Conservation (phyloP, 2,329 filamentous ascomycete species). For the Fusarium graminum region DNA sequence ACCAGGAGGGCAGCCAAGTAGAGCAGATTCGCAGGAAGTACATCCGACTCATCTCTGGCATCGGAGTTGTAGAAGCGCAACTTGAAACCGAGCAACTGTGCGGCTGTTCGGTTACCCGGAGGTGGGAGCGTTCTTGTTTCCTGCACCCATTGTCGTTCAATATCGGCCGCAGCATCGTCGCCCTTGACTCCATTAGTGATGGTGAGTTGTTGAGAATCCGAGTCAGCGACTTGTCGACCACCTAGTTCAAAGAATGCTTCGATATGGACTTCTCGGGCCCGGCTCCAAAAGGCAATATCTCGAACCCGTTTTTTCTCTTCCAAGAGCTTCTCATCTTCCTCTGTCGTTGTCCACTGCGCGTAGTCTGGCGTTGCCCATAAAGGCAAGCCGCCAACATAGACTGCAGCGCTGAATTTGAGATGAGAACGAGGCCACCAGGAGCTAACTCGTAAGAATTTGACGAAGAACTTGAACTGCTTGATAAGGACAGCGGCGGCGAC, state of each 20-base stretch:
- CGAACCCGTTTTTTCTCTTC: slow-evolving; percentile 70
- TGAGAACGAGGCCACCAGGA: slow-evolving; percentile 93
- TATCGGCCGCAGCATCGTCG: slow-evolving; percentile 64
- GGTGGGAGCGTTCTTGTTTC: slow-evolving; percentile 86
- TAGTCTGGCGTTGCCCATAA: slow-evolving; percentile 85
- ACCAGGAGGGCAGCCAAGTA: slow-evolving; percentile 92
- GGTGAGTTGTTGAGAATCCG: slow-evolving; percentile 63
- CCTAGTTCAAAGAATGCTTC: slow-evolving; percentile 92
- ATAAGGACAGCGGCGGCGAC: slow-evolving; percentile 94
- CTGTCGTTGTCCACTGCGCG: slow-evolving; percentile 70
- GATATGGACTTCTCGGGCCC: slow-evolving; percentile 80
- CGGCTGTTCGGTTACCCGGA: slow-evolving; percentile 88
- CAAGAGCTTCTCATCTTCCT: slow-evolving; percentile 75
- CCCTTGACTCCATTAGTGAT: slow-evolving; percentile 55
- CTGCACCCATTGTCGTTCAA: slow-evolving; percentile 80
- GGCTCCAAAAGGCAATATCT: slow-evolving; percentile 84
- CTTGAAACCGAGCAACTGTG: slow-evolving; percentile 96
- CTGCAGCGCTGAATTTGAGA: slow-evolving; percentile 56
- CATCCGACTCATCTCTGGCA: slow-evolving; percentile 79
- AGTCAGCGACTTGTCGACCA: slow-evolving; percentile 73
- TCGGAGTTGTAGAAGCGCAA: slow-evolving; percentile 92
- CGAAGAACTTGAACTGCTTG: slow-evolving; percentile 93
- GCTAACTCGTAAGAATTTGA: slow-evolving; percentile 90
- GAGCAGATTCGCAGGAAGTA: slow-evolving; percentile 90
- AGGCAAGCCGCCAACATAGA: slow-evolving; percentile 77